phyloP scores from a whole-genome alignment of 148 eudicot genomes.

The Spergularia marina region DNA sequence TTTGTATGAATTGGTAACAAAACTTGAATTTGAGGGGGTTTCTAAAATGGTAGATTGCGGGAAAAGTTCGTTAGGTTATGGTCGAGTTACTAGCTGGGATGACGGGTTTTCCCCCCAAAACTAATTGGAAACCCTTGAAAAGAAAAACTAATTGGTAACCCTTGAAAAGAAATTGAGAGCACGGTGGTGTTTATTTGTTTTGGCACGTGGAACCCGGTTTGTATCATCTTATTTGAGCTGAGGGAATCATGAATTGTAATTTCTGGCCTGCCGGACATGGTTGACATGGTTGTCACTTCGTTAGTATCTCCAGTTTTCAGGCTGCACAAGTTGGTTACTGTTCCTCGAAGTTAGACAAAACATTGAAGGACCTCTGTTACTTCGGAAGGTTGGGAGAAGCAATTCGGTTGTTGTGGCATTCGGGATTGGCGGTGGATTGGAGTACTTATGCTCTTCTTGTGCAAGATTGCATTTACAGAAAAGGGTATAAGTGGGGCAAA shows the following conservation, averaged over 20 bases:
- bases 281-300: constrained; percentile 36
- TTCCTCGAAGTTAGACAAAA: constrained; percentile 45
- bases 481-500: constrained; percentile 54
- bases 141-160: neutral
- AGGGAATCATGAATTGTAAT: neutral
- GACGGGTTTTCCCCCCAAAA: neutral
- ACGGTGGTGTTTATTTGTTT: neutral
- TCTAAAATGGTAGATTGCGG: constrained; percentile 4
- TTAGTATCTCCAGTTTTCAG: constrained; percentile 79
- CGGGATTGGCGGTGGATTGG: constrained; percentile 39
- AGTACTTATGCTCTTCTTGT: constrained; percentile 71
- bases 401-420: constrained; percentile 50
- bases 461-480: constrained; percentile 74
- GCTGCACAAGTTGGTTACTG: constrained; percentile 33
- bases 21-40: neutral
- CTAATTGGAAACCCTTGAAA: neutral
- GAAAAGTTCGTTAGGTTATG: neutral
- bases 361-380: constrained; percentile 61
- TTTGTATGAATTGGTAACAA: neutral
- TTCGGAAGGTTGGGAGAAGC: constrained; percentile 76
- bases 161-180: neutral
- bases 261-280: constrained; percentile 23
- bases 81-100: neutral
- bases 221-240: neutral
- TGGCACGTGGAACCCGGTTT: neutral